Evolutionary conservation across 2,329 filamentous ascomycete genomes (phyloP), one percentile per base, ranked within the genome.

Genomic region (Diplocarpon mali): DNA sequence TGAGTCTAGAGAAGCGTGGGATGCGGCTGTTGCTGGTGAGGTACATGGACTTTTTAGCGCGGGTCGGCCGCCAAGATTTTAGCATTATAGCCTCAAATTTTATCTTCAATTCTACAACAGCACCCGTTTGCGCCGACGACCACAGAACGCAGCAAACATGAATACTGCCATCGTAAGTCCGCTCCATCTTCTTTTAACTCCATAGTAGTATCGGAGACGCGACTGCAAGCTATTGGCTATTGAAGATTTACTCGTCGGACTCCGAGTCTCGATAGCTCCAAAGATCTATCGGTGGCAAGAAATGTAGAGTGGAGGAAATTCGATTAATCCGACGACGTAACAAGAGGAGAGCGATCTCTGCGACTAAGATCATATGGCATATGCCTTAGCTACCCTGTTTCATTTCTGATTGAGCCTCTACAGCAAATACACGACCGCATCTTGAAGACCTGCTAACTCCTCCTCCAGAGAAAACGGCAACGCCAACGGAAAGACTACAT

Each of bases 401-500:
- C 9, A 11, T 12, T 32, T 3, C 20, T 27, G 10, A 2, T 16
- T n/a, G 12, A 12, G 27, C 2, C 12, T 42, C 10, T 13, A 15
- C 20, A 30, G 15, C 9, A 10, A 6, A 28, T 13, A n/a, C 14
- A n/a, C 11, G 20, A 14, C 37, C 15, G 12, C 6, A 14, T 38
- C 37, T 38, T 30, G 17, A 31, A 40, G 28, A 35, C 35, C 36
- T 42, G 42, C 50, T 55, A 48, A 57, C 28, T 28, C 38, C 27
- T 12, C 15, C 30, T 35, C 7, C 53, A 76, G 68, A 76, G 82
- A 58, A 76, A 81, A 71, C 82, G 87, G 73, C 80, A 82, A 50
- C 78, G 85, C 55, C 79, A 89, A 65, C 74, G 86, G 57, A 75
- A 85, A 56, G 86, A 93, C 62, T 93, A 96, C 65, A 79, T 98